Evolutionary conservation across 106 monocot genomes (phyloP).

Genomic region (Allium fistulosum): DNA sequence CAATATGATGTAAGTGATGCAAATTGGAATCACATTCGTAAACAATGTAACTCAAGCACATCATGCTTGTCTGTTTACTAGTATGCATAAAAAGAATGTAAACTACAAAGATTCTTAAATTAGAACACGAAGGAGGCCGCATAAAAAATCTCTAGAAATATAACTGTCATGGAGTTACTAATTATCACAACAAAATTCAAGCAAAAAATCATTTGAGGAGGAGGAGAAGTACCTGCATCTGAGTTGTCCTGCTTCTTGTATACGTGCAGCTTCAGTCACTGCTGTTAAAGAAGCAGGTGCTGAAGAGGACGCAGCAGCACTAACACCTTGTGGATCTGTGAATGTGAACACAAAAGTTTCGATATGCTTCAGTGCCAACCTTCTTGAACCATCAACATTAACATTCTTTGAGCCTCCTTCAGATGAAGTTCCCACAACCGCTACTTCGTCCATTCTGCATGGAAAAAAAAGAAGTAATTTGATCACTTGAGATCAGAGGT

Average conservation of each 20-base stretch:
- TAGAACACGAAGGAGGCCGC: too few species aligned
- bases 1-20: too few species aligned
- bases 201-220: background rate
- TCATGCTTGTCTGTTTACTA: too few species aligned
- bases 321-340: constrained; percentile 69
- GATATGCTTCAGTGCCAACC: constrained; percentile 91
- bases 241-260: constrained; percentile 97
- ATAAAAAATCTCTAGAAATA: too few species aligned
- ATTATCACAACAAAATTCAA: too few species aligned
- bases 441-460: constrained; percentile 80
- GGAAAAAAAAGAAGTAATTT: too few species aligned
- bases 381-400: constrained; percentile 75
- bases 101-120: too few species aligned
- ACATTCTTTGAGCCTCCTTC: constrained; percentile 62
- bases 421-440: constrained; percentile 66
- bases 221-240: constrained; percentile 72
- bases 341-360: constrained; percentile 68
- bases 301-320: constrained; percentile 56
- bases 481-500: too few species aligned
- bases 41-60: too few species aligned
- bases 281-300: constrained; percentile 55
- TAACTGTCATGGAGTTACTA: too few species aligned
- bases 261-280: constrained; percentile 65
- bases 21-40: too few species aligned
- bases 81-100: too few species aligned